These are phyloP conservation scores for Biscutella laevigata DNA, from an alignment of 441 rosid genomes.

Conservation along the genomic window DNA sequence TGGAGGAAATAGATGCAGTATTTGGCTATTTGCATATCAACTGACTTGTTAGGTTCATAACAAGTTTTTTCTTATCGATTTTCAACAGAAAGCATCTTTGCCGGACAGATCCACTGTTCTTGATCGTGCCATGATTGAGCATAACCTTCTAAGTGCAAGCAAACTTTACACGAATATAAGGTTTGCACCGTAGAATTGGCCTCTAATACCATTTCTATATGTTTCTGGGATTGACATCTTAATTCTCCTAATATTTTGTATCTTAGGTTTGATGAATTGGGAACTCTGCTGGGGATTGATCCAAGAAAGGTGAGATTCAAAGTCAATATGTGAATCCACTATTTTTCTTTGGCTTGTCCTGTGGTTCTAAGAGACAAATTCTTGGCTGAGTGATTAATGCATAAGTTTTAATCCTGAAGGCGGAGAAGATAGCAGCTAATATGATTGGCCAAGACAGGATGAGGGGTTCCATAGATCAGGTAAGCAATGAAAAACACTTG, in stretches of 20 bases:
- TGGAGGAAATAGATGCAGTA: slow-evolving; percentile 3
- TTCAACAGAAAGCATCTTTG: slow-evolving; percentile 78
- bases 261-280: slow-evolving; percentile 83
- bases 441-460: slow-evolving; percentile 96
- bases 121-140: slow-evolving; percentile 99
- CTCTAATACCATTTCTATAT: background rate
- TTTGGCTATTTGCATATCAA: slow-evolving; percentile 14
- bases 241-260: slow-evolving; percentile 9
- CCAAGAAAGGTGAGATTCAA: slow-evolving; percentile 61
- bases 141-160: slow-evolving; percentile 94
- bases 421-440: slow-evolving; percentile 97
- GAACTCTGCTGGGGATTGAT: slow-evolving; percentile 88
- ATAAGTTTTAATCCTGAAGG: too few species aligned
- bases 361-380: background rate
- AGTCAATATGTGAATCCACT: background rate
- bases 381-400: too few species aligned
- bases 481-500: slow-evolving; percentile 7
- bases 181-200: slow-evolving; percentile 28
- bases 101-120: slow-evolving; percentile 94
- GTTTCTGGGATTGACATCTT: slow-evolving; percentile 1
- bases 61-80: slow-evolving; percentile 8
- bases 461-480: slow-evolving; percentile 99
- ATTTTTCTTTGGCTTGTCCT: background rate
- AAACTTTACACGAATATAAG: slow-evolving; percentile 95
- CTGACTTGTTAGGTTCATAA: background rate